Conservation (phyloP, 495 filamentous ascomycete genomes). For the Podospora fimiseda region DNA sequence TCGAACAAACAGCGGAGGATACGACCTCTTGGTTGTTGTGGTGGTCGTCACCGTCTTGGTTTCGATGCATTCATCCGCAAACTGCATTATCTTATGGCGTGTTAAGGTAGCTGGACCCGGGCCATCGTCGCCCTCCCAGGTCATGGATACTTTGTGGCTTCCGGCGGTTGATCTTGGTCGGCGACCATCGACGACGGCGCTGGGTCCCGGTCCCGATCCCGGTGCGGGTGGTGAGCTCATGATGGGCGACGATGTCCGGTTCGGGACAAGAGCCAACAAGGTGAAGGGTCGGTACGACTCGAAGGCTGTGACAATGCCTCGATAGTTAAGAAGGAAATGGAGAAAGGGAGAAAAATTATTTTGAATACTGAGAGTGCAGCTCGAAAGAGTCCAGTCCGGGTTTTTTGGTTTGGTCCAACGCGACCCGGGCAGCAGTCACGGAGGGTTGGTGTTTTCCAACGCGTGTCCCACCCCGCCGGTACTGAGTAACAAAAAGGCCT, state of each 20-base stretch:
- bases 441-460: conserved; percentile 4
- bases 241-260: not conserved
- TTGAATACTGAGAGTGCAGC: not conserved
- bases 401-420: conserved; percentile 6
- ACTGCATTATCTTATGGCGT: conserved; percentile 34
- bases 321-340: not conserved
- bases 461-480: conserved; percentile 11
- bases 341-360: not conserved
- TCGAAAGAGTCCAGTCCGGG: no score
- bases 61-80: conserved; percentile 52
- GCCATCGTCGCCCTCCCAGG: conserved; percentile 39
- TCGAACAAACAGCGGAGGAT: conserved; percentile 74
- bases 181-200: conserved; percentile 32
- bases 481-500: not conserved
- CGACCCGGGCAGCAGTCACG: conserved; percentile 6
- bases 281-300: not conserved
- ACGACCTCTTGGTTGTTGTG: conserved; percentile 83
- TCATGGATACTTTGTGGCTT: conserved; percentile 43
- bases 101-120: conserved; percentile 24
- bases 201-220: no score
- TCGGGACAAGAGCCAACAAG: not conserved
- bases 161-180: conserved; percentile 38
- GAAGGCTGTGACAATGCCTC: not conserved
- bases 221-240: not conserved
- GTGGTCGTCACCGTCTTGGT: conserved; percentile 82